phyloP scores from a whole-genome alignment of 2,329 filamentous ascomycete species.

The Aureobasidium namibiae region DNA sequence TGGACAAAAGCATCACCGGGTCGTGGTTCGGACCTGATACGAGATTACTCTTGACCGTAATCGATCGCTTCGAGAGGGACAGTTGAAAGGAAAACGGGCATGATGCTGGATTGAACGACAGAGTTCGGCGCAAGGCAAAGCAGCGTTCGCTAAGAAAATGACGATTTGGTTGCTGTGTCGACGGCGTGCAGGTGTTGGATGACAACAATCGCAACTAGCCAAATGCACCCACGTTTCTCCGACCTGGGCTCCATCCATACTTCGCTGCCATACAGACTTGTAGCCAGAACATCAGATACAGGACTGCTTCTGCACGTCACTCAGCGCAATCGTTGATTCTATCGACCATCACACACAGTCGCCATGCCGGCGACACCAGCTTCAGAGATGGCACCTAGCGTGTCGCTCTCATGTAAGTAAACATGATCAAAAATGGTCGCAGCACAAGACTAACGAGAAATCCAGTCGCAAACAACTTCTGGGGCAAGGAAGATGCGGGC shows the following conservation, averaged over 20 bases:
- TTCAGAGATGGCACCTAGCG: constrained; percentile 27
- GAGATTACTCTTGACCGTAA: neutral
- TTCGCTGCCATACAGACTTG: neutral
- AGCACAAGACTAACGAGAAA: constrained; percentile 24
- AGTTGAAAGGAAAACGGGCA: neutral
- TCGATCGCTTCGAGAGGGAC: neutral
- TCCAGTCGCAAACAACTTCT: constrained; percentile 96
- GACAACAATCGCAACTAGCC: constrained; percentile 9
- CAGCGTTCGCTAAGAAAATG: neutral
- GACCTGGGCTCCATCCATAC: neutral
- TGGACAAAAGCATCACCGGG: neutral
- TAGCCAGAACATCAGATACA: neutral
- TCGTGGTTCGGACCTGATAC: neutral
- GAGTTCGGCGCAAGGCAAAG: neutral
- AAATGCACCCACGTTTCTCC: constrained; percentile 10
- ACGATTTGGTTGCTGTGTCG: constrained; percentile 10
- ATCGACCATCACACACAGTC: constrained; percentile 11
- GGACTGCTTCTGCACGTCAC: neutral
- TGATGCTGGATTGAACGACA: neutral
- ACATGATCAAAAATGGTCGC: too few relatives aligned
- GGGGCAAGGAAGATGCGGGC: constrained; percentile 97
- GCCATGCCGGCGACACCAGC: constrained; percentile 26
- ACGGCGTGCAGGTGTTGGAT: neutral
- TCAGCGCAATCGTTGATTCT: neutral
- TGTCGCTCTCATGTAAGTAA: constrained; percentile 29